These are phyloP conservation scores for Triticum urartu DNA, from an alignment of 176 grass and related monocot genomes.

Conservation along the genomic window DNA sequence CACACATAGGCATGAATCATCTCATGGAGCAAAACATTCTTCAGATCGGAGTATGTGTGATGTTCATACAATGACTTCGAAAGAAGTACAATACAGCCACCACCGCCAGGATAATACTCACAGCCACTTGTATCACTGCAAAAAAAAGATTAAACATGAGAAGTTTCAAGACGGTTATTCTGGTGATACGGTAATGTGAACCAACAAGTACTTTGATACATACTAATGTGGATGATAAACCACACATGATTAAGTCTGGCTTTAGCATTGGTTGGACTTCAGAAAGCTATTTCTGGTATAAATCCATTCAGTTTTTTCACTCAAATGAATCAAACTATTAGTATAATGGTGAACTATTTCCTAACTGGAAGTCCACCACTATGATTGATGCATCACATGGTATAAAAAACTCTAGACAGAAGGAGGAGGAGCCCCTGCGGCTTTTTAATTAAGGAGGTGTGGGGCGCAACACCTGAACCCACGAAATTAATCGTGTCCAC, in stretches of 20 bases:
- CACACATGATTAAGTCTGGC: background rate
- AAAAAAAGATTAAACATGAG: constrained; percentile 19
- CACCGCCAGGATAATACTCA: constrained; percentile 62
- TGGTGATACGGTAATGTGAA: background rate
- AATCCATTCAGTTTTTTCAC: background rate
- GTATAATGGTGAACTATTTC: background rate
- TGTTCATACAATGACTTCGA: constrained; percentile 43
- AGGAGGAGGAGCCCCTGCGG: too few relatives aligned
- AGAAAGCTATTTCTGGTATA: constrained; percentile 4
- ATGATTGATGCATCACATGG: background rate
- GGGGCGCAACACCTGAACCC: too few relatives aligned
- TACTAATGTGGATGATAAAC: constrained; percentile 12
- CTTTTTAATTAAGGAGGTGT: too few relatives aligned
- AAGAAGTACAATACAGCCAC: constrained; percentile 65
- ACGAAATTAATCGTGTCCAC: too few relatives aligned
- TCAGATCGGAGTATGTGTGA: constrained; percentile 32
- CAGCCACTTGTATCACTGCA: constrained; percentile 53
- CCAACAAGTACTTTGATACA: background rate
- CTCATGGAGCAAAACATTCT: constrained; percentile 79
- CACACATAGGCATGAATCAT: constrained; percentile 84
- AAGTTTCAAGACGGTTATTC: constrained; percentile 12
- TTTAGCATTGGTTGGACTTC: background rate
- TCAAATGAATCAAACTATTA: background rate
- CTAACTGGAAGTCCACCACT: background rate
- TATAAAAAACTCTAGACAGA: background rate